A percentile compares a stretch with the other conserved stretches of the same genome.
phyloP scores from a whole-genome alignment of 2,329 filamentous ascomycete species.

The Madurella mycetomatis region DNA sequence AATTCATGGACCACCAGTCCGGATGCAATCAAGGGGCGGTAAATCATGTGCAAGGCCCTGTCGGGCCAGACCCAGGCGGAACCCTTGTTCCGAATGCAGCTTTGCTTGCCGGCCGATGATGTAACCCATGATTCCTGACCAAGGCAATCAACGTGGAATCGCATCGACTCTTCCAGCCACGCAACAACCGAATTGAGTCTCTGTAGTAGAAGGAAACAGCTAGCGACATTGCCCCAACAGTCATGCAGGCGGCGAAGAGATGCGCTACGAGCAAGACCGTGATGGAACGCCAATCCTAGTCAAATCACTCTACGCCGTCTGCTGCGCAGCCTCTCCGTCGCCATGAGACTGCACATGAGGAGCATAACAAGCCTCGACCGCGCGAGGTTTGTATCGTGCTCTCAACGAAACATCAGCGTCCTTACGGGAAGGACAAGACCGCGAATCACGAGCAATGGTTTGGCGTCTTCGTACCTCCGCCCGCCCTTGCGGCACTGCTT shows the following conservation, averaged over 20 bases:
- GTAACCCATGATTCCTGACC: neutral
- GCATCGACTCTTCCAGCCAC: too few species aligned
- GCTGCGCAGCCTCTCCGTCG: neutral
- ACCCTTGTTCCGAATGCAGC: neutral
- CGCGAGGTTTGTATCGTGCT: neutral
- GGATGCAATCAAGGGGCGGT: too few species aligned
- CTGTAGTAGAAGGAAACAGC: neutral
- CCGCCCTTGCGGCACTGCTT: slow-evolving; percentile 6
- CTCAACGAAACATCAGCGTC: neutral
- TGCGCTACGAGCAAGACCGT: neutral
- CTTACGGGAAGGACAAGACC: neutral
- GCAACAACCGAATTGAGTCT: neutral
- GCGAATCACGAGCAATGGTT: neutral
- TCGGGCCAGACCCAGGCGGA: neutral
- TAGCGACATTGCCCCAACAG: neutral
- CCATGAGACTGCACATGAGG: slow-evolving; percentile 2
- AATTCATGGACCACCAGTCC: too few species aligned
- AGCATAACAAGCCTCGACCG: slow-evolving; percentile 2
- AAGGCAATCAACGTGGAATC: too few species aligned
- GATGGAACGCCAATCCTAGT: neutral
- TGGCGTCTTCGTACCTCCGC: neutral
- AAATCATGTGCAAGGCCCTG: too few species aligned
- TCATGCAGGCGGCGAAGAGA: neutral
- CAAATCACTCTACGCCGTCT: neutral
- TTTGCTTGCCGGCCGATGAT: neutral